Conservation (phyloP, 768 basidiomycete species). For the Fomitopsis pulvina region DNA sequence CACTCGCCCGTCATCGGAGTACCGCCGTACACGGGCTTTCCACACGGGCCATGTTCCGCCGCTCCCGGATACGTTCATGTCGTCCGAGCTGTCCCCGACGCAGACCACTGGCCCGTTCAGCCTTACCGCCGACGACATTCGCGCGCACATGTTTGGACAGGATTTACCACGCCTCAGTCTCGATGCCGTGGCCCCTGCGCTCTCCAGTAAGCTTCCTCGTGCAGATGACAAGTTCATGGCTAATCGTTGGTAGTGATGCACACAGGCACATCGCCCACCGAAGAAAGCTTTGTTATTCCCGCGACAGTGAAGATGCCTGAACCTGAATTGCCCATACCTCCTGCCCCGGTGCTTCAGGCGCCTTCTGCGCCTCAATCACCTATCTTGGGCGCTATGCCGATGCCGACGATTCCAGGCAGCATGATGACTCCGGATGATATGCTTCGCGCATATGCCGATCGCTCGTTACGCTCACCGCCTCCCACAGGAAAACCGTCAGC, state of each 20-base stretch:
- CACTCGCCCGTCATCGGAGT: slow-evolving; percentile 39
- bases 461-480: slow-evolving; percentile 30
- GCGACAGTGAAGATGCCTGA: slow-evolving; percentile 9
- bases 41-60: slow-evolving; percentile 35
- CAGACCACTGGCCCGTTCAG: slow-evolving; percentile 35
- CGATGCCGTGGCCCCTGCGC: slow-evolving; percentile 64
- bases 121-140: slow-evolving; percentile 57
- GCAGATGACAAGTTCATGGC: not conserved
- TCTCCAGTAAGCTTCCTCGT: slow-evolving; percentile 43
- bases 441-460: slow-evolving; percentile 65
- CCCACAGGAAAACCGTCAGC: slow-evolving; percentile 17
- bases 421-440: slow-evolving; percentile 66
- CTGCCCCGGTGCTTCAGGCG: slow-evolving; percentile 23
- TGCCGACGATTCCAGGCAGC: slow-evolving; percentile 35
- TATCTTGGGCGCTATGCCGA: slow-evolving; percentile 29
- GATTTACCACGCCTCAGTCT: slow-evolving; percentile 31
- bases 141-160: slow-evolving; percentile 39
- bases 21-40: slow-evolving; percentile 38
- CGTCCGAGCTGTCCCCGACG: slow-evolving; percentile 32
- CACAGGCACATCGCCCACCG: slow-evolving; percentile 37
- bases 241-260: slow-evolving; percentile 57
- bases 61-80: slow-evolving; percentile 28
- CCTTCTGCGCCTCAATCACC: slow-evolving; percentile 29
- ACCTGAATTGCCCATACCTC: slow-evolving; percentile 24
- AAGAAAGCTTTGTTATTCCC: slow-evolving; percentile 39